phyloP scores from a whole-genome alignment of 2,329 filamentous ascomycete species.

The Tolypocladium pustulatum region DNA sequence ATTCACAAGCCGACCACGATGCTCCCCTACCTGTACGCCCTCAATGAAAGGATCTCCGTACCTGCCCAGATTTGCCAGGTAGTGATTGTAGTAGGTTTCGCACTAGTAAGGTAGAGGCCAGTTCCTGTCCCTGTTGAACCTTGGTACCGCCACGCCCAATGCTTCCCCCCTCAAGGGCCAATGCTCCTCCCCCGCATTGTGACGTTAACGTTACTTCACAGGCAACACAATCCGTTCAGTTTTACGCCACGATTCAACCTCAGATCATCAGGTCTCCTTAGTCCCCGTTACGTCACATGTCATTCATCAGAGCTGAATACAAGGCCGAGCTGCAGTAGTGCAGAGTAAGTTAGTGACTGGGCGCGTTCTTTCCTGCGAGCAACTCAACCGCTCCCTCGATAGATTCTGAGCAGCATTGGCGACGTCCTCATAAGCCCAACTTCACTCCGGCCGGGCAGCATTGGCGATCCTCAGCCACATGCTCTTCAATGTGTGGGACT shows the following conservation, averaged over 20 bases:
- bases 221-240: neutral
- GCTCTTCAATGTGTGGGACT: too few relatives aligned
- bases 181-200: neutral
- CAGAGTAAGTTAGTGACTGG: neutral
- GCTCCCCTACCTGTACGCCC: too few relatives aligned
- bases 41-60: too few relatives aligned
- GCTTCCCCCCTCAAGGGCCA: neutral
- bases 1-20: neutral
- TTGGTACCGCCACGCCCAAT: neutral
- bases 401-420: neutral
- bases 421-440: too few relatives aligned
- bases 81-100: neutral
- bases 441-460: too few relatives aligned
- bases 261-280: neutral
- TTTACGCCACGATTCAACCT: neutral
- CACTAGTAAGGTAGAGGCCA: neutral
- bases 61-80: neutral
- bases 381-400: neutral
- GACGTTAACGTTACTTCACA: neutral
- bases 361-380: neutral
- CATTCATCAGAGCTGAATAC: neutral
- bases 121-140: neutral
- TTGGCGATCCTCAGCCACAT: too few relatives aligned
- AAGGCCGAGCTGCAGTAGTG: neutral
- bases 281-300: neutral